These are phyloP conservation scores for Jatropha curcas DNA, from an alignment of 345 rosid genomes.

Conservation along the genomic window DNA sequence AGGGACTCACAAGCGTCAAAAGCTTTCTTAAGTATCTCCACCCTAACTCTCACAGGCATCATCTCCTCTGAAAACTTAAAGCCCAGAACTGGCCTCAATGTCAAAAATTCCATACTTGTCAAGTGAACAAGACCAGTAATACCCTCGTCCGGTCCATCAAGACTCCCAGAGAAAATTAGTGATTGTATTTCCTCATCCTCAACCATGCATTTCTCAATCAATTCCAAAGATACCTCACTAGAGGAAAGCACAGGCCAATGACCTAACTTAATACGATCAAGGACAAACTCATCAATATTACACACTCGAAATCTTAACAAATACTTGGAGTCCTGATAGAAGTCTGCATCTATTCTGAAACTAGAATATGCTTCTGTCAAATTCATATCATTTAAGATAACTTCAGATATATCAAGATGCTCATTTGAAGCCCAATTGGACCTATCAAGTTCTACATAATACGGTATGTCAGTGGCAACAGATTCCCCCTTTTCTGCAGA, in stretches of 20 bases:
- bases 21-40: slow-evolving; percentile 66
- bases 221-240: slow-evolving; percentile 58
- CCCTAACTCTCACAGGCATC: slow-evolving; percentile 65
- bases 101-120: slow-evolving; percentile 59
- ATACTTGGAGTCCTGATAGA: slow-evolving; percentile 42
- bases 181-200: slow-evolving; percentile 34
- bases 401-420: slow-evolving; percentile 79
- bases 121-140: slow-evolving; percentile 82
- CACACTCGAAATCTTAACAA: slow-evolving; percentile 63
- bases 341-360: slow-evolving; percentile 35
- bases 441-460: slow-evolving; percentile 52
- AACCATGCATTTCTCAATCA: slow-evolving; percentile 39
- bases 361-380: slow-evolving; percentile 43
- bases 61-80: slow-evolving; percentile 34
- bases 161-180: slow-evolving; percentile 62
- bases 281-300: slow-evolving; percentile 47
- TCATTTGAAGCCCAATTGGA: slow-evolving; percentile 47
- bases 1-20: slow-evolving; percentile 78
- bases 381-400: slow-evolving; percentile 56
- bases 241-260: slow-evolving; percentile 82
- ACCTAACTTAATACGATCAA: slow-evolving; percentile 71
- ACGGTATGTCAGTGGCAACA: slow-evolving; percentile 44
- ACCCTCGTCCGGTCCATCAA: slow-evolving; percentile 88
- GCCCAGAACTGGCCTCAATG: slow-evolving; percentile 58
- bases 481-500: slow-evolving; percentile 21